Base-by-base conservation (phyloP, 306 rosid genomes). In the Neltuma alba region DNA sequence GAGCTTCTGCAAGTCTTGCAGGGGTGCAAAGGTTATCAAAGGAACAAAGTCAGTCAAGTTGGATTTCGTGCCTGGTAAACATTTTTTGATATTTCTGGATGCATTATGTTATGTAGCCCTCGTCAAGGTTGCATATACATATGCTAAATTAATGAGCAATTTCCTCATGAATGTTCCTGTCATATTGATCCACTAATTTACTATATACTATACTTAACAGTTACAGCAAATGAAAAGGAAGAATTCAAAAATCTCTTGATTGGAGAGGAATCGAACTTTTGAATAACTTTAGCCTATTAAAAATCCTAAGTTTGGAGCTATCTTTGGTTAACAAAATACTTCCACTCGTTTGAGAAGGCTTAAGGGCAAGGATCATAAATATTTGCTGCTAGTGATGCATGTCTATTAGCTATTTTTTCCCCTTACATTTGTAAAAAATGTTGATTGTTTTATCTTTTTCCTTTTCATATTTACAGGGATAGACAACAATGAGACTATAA, bases 1-100 rank as follows among this genome's bases (percentile, higher is more conserved):
- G 88, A 79, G 28, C 86, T 88, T 77, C 79, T 93, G 98, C 89
- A 82, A 86, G 82, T 89, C 98, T 6, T 94, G 98, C 84, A 86
- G 64, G 69, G 97, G 98, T 68, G 87, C 84, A 62, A 88, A 92
- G 76, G 91, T 94, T 50, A 78, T 78, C 67, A 83, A 57, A 83
- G 92, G 91, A 79, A 75, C 83, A 79, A 94, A 94, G 82, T 72
- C 94, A 0, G 88, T 92, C 80, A 94, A 90, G 79, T 27, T 90
- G 83, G 92, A 92, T 83, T 79, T 92, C 66, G 2, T 83, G 75
- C 82, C 98, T 76, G 98, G 96, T 89, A 87, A 81, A 30, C 42
- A 33, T 76, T 72, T 52, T 54, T 63, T 73, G 3, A 9, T 72
- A 9, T 52, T 45, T 77, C 48, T 18, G 71, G 58, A 60, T 58